Percentiles rank a stretch among this genome's conserved stretches.
Conservation (phyloP, 345 rosid species). For the Acer negundo region DNA sequence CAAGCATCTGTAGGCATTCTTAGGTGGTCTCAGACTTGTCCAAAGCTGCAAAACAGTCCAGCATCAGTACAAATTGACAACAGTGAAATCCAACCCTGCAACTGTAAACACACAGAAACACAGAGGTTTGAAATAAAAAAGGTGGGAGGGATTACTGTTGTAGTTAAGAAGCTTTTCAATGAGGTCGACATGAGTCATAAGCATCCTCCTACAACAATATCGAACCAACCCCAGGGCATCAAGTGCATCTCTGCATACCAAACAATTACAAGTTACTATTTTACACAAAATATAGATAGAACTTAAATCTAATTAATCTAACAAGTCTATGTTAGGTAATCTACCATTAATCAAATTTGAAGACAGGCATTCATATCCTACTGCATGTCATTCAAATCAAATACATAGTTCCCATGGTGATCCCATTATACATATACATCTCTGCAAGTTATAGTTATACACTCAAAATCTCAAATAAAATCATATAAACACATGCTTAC, state of each 20-base stretch:
- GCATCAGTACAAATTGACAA: neutral
- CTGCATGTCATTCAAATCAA: no score
- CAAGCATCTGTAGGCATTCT: constrained; percentile 14
- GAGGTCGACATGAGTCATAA: constrained; percentile 98
- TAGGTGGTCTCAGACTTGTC: constrained; percentile 65
- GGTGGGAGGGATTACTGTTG: constrained; percentile 59
- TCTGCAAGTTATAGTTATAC: neutral
- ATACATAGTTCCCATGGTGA: no score
- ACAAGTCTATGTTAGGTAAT: neutral
- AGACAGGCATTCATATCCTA: neutral
- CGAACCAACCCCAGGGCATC: constrained; percentile 89
- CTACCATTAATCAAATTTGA: neutral
- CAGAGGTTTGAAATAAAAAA: constrained; percentile 10
- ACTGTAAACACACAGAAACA: neutral
- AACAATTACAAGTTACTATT: neutral
- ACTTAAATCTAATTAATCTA: neutral
- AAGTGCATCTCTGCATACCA: constrained; percentile 80
- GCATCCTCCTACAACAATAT: constrained; percentile 97
- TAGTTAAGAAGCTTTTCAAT: constrained; percentile 98
- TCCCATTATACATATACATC: neutral
- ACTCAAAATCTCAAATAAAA: neutral
- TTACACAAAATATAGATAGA: neutral
- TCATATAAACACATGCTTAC: neutral
- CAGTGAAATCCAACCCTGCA: neutral
- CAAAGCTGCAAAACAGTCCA: constrained; percentile 52